These are phyloP conservation scores for Westerdykella sp. DNA, from an alignment of 2,329 filamentous ascomycete genomes.

Conservation along the genomic window DNA sequence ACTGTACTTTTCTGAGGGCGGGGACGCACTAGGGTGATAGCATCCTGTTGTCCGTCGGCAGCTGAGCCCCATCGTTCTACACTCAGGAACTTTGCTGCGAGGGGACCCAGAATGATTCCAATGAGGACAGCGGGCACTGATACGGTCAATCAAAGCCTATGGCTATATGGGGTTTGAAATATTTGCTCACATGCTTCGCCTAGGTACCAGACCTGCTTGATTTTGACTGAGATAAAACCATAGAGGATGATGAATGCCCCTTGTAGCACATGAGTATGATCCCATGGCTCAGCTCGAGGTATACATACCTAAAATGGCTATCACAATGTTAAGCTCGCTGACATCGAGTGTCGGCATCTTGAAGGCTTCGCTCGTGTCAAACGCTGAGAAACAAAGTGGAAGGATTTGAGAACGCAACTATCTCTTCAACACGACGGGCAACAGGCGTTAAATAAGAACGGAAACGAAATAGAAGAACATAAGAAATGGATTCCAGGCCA, in stretches of 20 bases:
- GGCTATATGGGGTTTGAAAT: background rate
- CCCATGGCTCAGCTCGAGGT: background rate
- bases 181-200: constrained; percentile 47
- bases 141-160: background rate
- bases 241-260: constrained; percentile 47
- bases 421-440: too few relatives aligned
- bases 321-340: constrained; percentile 50
- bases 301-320: constrained; percentile 40
- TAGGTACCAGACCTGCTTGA: constrained; percentile 50
- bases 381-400: background rate
- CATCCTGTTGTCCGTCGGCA: constrained; percentile 29
- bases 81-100: constrained; percentile 50
- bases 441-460: too few relatives aligned
- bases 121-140: constrained; percentile 43
- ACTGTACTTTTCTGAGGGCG: background rate
- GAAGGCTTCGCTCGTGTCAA: constrained; percentile 1
- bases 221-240: constrained; percentile 48
- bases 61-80: constrained; percentile 35
- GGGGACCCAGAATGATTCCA: constrained; percentile 51
- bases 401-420: too few relatives aligned
- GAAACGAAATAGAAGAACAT: too few relatives aligned
- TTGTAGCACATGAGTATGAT: constrained; percentile 8
- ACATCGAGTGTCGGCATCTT: constrained; percentile 45
- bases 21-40: constrained; percentile 38
- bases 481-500: too few relatives aligned